Evolutionary conservation across 2,329 filamentous ascomycete species (phyloP).

Genomic region (Phialophora expanda): DNA sequence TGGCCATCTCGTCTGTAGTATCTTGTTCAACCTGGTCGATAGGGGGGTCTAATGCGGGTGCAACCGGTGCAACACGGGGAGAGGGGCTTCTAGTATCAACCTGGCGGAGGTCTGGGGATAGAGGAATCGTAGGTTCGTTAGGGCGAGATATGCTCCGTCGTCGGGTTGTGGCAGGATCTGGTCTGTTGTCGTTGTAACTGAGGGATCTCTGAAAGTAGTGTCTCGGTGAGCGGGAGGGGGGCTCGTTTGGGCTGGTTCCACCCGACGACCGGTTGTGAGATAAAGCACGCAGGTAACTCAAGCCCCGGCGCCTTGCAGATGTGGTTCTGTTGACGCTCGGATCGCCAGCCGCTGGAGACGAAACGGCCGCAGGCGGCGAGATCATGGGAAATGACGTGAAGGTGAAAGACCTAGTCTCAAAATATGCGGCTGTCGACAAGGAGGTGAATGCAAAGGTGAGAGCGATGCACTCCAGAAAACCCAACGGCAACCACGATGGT

Average conservation of each 20-base stretch:
- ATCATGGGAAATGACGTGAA: slow-evolving; percentile 35
- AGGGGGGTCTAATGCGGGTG: slow-evolving; percentile 1
- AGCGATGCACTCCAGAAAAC: slow-evolving; percentile 4
- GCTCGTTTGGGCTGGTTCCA: slow-evolving; percentile 33
- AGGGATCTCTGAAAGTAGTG: slow-evolving; percentile 38
- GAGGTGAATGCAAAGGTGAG: slow-evolving; percentile 5
- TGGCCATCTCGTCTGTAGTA: slow-evolving; percentile 31
- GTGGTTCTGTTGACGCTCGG: slow-evolving; percentile 31
- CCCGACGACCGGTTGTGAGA: slow-evolving; percentile 37
- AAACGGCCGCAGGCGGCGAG: slow-evolving; percentile 35
- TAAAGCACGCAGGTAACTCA: slow-evolving; percentile 39
- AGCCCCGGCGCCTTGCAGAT: slow-evolving; percentile 35
- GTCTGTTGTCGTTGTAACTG: slow-evolving; percentile 35
- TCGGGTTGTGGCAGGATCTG: slow-evolving; percentile 23
- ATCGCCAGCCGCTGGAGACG: slow-evolving; percentile 34
- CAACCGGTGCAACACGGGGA: slow-evolving; percentile 6
- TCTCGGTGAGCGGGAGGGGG: slow-evolving; percentile 36
- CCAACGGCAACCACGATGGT: slow-evolving; percentile 11
- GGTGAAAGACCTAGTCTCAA: background rate
- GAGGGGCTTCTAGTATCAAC: slow-evolving; percentile 17
- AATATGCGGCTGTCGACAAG: background rate
- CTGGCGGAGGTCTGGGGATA: slow-evolving; percentile 22
- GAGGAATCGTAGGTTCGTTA: slow-evolving; percentile 33
- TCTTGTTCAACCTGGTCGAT: slow-evolving; percentile 14
- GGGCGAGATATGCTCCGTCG: slow-evolving; percentile 37